Evolutionary conservation across 306 rosid species (phyloP), one percentile per base, ranked within the genome.

Genomic region (Datisca glomerata): DNA sequence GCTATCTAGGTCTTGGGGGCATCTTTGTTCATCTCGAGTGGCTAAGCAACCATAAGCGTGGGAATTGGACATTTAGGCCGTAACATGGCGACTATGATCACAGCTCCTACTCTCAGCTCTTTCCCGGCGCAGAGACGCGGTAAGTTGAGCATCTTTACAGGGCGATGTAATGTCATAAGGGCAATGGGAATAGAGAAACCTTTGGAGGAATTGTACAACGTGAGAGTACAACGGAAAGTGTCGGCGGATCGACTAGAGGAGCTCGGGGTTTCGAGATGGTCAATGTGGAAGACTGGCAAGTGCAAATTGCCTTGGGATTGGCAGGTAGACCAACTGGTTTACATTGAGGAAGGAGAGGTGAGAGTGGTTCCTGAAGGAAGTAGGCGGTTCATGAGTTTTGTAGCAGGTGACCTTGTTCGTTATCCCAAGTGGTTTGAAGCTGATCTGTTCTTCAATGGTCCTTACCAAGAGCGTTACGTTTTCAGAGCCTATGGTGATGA

Each of bases 391-490:
- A 87, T 83, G 94, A 69, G 42, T 21, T 87, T 87, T 45, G 57
- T 69, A 15, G 97, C 94, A 0, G 94, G 97, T 19, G 97, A 87
- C 60, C 75, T 83, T 31, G 72, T 87, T 25, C 71, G 82, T 28
- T 87, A 87, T 41, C 94, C 94, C 0, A 79, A 83, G 65, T 76
- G 97, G 94, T 67, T 79, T 32, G 94, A 83, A 51, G 97, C 97
- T 24, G 85, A 79, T 49, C 93, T 87, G 24, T 83, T 69, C 70
- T 87, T 87, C 83, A 74, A 79, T 45, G 94, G 67, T 24, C 80
- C 93, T 5, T 83, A 87, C 61, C 85, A 67, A 58, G 97, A 87
- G 59, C 89, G 86, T 7, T 83, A 87, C 61, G 54, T 76, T 53
- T 87, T 83, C 60, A 46, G 81, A 43, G 97, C 94, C 2, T 74